Percentiles rank a stretch among this genome's conserved stretches.
These are phyloP conservation scores for Rubia yunnanensis DNA, from an alignment of 257 asterid species.

Conservation along the genomic window DNA sequence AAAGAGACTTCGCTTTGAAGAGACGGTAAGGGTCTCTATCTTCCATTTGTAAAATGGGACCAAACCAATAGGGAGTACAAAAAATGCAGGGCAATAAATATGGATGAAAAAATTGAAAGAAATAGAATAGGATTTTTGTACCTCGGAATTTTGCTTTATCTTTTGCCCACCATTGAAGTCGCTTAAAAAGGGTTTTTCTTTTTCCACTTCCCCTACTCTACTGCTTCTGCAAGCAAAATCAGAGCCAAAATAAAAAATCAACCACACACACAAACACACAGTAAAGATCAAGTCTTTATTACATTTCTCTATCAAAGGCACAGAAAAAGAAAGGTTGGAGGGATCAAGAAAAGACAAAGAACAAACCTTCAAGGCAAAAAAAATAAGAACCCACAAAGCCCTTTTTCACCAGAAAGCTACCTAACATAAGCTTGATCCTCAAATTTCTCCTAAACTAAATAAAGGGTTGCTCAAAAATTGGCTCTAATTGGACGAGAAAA, in stretches of 20 bases:
- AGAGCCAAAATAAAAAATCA: constrained; percentile 13
- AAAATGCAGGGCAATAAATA: constrained; percentile 33
- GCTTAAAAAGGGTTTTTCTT: constrained; percentile 19
- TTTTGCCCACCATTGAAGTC: constrained; percentile 61
- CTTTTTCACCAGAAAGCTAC: constrained; percentile 29
- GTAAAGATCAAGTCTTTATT: not conserved
- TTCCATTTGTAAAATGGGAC: constrained; percentile 32
- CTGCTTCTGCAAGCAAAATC: constrained; percentile 49
- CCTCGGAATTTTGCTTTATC: constrained; percentile 37
- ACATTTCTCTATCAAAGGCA: not conserved
- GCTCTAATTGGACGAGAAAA: constrained; percentile 10
- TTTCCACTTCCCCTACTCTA: constrained; percentile 22
- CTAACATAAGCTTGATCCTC: constrained; percentile 19
- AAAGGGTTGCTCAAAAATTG: constrained; percentile 1
- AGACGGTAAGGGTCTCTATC: constrained; percentile 49
- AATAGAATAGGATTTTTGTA: constrained; percentile 1
- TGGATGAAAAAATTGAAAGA: constrained; percentile 1
- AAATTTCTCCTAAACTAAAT: not conserved
- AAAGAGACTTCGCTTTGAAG: constrained; percentile 71
- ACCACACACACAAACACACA: too few relatives aligned
- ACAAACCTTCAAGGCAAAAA: constrained; percentile 32
- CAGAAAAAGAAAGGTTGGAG: constrained; percentile 1
- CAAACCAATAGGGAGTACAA: constrained; percentile 16
- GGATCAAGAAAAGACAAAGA: constrained; percentile 17
- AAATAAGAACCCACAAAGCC: constrained; percentile 16